Percentiles rank a stretch among this genome's conserved stretches.
These are phyloP conservation scores for Limnanthes douglasii DNA, from an alignment of 345 rosid species.

Conservation along the genomic window DNA sequence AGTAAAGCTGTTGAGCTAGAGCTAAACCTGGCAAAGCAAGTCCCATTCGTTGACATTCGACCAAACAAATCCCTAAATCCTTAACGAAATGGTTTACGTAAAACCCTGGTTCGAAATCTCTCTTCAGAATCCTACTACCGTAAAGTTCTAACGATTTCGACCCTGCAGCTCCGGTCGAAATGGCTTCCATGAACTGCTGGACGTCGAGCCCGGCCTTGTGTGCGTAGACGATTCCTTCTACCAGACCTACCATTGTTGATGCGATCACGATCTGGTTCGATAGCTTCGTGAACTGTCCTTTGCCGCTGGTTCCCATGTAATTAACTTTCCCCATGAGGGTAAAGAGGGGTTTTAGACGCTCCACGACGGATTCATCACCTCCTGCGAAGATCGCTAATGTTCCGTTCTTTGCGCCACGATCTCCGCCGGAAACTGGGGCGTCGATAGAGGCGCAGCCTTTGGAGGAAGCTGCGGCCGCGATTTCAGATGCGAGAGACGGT, in stretches of 20 bases:
- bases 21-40: constrained; percentile 83
- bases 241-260: constrained; percentile 70
- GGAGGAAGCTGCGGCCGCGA: constrained; percentile 35
- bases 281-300: constrained; percentile 72
- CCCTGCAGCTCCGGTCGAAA: constrained; percentile 60
- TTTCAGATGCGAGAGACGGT: constrained; percentile 75
- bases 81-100: constrained; percentile 75
- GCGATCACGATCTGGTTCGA: constrained; percentile 75
- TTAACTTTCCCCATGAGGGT: constrained; percentile 53
- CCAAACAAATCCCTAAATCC: constrained; percentile 84
- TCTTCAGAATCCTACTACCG: constrained; percentile 51
- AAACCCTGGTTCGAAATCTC: constrained; percentile 79
- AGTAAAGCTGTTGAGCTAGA: constrained; percentile 77
- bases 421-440: constrained; percentile 73
- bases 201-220: constrained; percentile 70
- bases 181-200: constrained; percentile 39
- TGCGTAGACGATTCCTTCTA: constrained; percentile 70
- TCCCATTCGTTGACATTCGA: constrained; percentile 74
- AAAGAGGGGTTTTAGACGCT: constrained; percentile 40
- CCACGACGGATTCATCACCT: constrained; percentile 35
- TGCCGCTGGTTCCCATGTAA: constrained; percentile 70
- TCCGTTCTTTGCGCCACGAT: constrained; percentile 57
- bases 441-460: constrained; percentile 51
- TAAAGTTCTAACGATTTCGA: constrained; percentile 54
- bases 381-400: constrained; percentile 68